Percentiles rank a stretch among this genome's conserved stretches.
These are phyloP conservation scores for Blastomyces emzantsi DNA, from an alignment of 2,329 filamentous ascomycete genomes.

Conservation along the genomic window DNA sequence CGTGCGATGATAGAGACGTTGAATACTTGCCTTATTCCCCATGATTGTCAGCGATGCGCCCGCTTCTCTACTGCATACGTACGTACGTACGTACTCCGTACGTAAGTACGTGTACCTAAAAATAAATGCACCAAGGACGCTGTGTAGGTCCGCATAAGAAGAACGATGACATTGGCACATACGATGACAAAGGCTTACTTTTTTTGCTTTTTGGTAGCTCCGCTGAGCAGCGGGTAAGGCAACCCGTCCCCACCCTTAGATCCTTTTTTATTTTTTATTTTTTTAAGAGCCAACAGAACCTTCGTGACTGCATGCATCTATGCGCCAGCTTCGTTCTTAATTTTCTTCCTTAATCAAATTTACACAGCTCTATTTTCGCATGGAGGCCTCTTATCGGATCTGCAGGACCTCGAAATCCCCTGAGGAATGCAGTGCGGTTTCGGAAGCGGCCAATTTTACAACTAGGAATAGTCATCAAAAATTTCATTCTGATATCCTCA, in stretches of 20 bases:
- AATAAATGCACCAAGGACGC: not conserved
- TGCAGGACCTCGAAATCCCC: not conserved
- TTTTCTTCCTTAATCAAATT: not conserved
- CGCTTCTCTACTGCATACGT: not conserved
- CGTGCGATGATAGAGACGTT: not conserved
- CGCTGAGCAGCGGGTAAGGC: not conserved
- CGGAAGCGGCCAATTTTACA: not conserved
- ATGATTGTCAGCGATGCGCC: not conserved
- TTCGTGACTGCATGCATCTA: slow-evolving; percentile 1
- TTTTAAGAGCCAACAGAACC: not conserved
- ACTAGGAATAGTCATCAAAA: not conserved
- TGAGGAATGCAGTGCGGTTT: not conserved
- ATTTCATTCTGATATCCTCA: not conserved
- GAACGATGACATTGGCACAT: not conserved
- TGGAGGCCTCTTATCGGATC: not conserved
- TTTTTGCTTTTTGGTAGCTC: not conserved
- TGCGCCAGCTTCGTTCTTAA: not conserved
- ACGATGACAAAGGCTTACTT: not conserved
- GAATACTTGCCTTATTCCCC: too few species aligned
- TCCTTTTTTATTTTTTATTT: not conserved
- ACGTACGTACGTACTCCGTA: not conserved
- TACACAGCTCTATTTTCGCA: not conserved
- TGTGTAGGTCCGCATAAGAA: not conserved
- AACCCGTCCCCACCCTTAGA: not conserved
- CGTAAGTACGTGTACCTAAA: not conserved